These are phyloP conservation scores for Dactylonectria estremocensis DNA, from an alignment of 2,329 filamentous ascomycete genomes.

Conservation along the genomic window DNA sequence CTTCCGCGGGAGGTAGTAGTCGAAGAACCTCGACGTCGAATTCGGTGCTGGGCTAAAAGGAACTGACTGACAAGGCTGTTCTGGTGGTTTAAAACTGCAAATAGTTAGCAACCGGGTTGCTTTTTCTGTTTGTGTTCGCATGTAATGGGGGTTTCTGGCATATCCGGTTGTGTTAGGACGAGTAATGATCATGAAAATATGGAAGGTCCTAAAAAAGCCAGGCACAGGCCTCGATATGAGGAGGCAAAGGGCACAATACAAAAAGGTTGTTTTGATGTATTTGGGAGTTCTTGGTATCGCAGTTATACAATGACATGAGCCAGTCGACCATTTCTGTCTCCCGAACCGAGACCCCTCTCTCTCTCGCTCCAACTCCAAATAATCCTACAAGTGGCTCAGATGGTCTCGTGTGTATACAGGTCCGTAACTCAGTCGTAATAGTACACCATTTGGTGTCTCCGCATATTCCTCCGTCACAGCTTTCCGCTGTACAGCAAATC, in stretches of 20 bases:
- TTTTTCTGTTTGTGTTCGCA: conserved; percentile 3
- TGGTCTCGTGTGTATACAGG: conserved; percentile 43
- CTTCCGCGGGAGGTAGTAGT: conserved; percentile 41
- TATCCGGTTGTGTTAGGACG: conserved; percentile 1
- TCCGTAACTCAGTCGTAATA: conserved; percentile 28
- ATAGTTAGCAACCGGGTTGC: neutral
- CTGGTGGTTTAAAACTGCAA: neutral
- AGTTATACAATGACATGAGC: conserved; percentile 43
- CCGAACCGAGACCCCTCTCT: conserved; percentile 33
- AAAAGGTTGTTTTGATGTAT: conserved; percentile 34
- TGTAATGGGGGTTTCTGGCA: conserved; percentile 13
- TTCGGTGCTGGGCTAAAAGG: conserved; percentile 34
- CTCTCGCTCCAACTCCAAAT: conserved; percentile 34
- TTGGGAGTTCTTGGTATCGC: conserved; percentile 43
- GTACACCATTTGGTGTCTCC: conserved; percentile 2
- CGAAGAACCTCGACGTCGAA: conserved; percentile 44
- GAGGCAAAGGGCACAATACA: conserved; percentile 31
- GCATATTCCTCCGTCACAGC: conserved; percentile 55
- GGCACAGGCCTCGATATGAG: neutral
- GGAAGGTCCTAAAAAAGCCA: neutral
- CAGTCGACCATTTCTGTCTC: conserved; percentile 30
- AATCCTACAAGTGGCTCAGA: conserved; percentile 45
- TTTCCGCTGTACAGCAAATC: conserved; percentile 67
- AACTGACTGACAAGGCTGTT: conserved; percentile 6
- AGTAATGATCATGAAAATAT: conserved; percentile 25